Evolutionary conservation across 169 alveolate genomes (phyloP).

Genomic region (Babesia sp.): DNA sequence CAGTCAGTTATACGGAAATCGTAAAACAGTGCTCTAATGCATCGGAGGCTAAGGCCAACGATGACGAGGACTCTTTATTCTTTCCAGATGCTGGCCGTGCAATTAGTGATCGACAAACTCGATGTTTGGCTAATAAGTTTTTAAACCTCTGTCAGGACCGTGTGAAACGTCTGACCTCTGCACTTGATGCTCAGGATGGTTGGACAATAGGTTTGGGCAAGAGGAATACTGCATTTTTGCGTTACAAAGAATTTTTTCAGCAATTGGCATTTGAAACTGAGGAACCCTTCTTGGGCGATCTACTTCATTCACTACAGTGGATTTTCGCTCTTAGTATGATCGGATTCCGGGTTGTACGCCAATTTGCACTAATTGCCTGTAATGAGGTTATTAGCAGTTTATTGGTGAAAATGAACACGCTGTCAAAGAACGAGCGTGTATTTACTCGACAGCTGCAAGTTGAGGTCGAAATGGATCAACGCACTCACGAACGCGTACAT

Average conservation of each 20-base stretch:
- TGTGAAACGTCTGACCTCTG: constrained; percentile 15
- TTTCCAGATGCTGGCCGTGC: neutral
- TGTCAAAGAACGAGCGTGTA: constrained; percentile 50
- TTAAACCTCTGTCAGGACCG: constrained; percentile 30
- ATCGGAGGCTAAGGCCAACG: neutral
- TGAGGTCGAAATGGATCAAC: constrained; percentile 59
- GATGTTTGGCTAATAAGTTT: constrained; percentile 29
- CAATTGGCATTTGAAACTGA: constrained; percentile 46
- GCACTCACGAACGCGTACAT: constrained; percentile 32
- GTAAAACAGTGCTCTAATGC: neutral
- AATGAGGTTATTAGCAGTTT: constrained; percentile 39
- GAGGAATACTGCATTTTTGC: constrained; percentile 13
- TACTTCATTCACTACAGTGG: constrained; percentile 47
- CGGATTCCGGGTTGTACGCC: constrained; percentile 52
- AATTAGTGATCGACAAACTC: neutral
- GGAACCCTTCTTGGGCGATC: constrained; percentile 18
- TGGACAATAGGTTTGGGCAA: constrained; percentile 57
- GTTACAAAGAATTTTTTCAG: constrained; percentile 62
- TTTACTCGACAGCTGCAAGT: constrained; percentile 41
- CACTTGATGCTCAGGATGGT: constrained; percentile 48
- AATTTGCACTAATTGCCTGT: constrained; percentile 40
- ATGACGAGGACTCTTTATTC: neutral
- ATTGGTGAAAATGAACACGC: constrained; percentile 43
- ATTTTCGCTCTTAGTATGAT: constrained; percentile 47
- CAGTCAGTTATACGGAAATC: neutral